A percentile compares a stretch with the other conserved stretches of the same genome.
Evolutionary conservation across 768 basidiomycete species (phyloP).

Genomic region (Tulasnella sp.): DNA sequence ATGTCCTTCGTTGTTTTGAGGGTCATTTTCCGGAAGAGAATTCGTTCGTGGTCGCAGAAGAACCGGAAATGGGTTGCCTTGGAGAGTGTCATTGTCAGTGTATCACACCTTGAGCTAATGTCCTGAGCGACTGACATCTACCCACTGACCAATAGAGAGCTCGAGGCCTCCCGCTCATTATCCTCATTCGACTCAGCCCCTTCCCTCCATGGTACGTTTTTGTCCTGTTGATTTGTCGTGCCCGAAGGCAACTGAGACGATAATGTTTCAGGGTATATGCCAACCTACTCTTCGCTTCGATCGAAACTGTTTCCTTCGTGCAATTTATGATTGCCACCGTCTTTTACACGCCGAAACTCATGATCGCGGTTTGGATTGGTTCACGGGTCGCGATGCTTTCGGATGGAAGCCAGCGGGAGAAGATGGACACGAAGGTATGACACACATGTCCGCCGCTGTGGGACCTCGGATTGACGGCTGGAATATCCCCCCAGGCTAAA

Average conservation of each 20-base stretch:
- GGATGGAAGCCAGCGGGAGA: constrained; percentile 65
- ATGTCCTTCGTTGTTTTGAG: constrained; percentile 60
- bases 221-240: not conserved
- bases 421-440: constrained; percentile 62
- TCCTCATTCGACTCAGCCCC: constrained; percentile 74
- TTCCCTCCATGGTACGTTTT: constrained; percentile 54
- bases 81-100: constrained; percentile 67
- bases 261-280: constrained; percentile 64
- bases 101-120: not conserved
- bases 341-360: constrained; percentile 64
- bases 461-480: not conserved
- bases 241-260: not conserved
- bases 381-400: constrained; percentile 68
- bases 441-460: not conserved
- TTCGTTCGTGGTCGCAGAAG: constrained; percentile 56
- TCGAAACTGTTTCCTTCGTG: constrained; percentile 65
- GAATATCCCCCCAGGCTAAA: constrained; percentile 43
- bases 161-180: constrained; percentile 75
- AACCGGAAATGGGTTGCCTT: constrained; percentile 75
- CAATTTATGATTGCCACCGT: constrained; percentile 74
- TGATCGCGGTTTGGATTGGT: constrained; percentile 74
- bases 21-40: constrained; percentile 50
- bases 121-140: not conserved
- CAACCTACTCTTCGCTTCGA: constrained; percentile 64
- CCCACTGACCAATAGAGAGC: constrained; percentile 45